Evolutionary conservation across 331 rosid genomes (phyloP), one percentile per base, ranked within the genome.

Genomic region (Malus hybrid): DNA sequence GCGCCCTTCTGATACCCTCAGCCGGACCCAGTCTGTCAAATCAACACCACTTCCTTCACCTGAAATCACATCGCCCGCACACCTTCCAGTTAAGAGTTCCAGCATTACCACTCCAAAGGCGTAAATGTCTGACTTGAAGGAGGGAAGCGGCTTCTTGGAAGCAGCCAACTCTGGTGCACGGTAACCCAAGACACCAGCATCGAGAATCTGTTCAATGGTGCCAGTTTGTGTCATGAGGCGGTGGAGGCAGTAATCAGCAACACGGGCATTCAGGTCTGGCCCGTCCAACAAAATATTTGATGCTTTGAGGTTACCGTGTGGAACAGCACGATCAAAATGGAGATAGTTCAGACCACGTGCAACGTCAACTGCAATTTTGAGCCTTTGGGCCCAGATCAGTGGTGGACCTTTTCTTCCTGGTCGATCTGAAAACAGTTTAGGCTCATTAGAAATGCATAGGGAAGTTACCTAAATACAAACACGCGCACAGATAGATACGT

Each of bases 341-440:
- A 95, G 99, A 88, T 95, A 95, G 96, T 95, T 95, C 83, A 95
- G 91, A 76, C 99, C 99, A 34, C 99, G 99, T 70, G 98, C 97
- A 57, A 95, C 90, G 71, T 95, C 99, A 52, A 95, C 99, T 5
- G 98, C 96, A 73, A 95, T 87, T 84, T 90, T 95, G 82, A 95
- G 98, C 85, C 98, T 88, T 74, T 92, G 99, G 2, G 77, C 83
- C 99, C 99, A 95, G 54, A 89, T 83, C 82, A 95, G 77, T 7
- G 89, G 91, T 1, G 94, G 98, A 70, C 91, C 93, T 69, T 81
- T 90, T 85, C 99, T 86, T 84, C 99, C 98, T 3, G 99, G 98
- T 55, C 98, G 93, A 83, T 95, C 99, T 95, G 83, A 72, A 39
- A 69, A 52, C 39, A 64, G 67, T 67, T 60, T n/a, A 68, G 61